Base-by-base conservation (phyloP, 2,329 filamentous ascomycete species). In the Fusarium pseudonygamai region DNA sequence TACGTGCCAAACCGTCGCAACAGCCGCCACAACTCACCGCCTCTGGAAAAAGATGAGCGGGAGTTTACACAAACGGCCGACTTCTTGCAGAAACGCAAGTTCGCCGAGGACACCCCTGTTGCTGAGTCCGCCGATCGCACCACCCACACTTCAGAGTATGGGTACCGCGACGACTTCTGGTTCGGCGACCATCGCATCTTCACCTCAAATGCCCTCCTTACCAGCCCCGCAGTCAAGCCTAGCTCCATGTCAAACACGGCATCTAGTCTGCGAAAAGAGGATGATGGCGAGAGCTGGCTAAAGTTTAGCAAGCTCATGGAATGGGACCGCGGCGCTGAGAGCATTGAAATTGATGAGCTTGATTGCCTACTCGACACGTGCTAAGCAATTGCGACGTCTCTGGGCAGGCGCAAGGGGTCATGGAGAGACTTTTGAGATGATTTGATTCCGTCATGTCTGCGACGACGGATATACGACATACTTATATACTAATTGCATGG, bases 11-110 rank as follows among this genome's bases (percentile, higher is more conserved):
- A 79, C 68, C 79, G 79, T 65, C 79, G 82, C 77, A 79, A 83
- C 75, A 78, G 81, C 67, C 91, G 93, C 67, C 93, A 92, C n/a
- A 91, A 93, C 30, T 96, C 94, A 72, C 95, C 96, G 58, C 94
- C 95, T 22, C 87, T 98, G 42, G 96, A 98, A 84, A 94, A 93
- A 78, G 96, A 98, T 77, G 96, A 98, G 86, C 93, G 93, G 79
- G 96, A 98, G 82, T 99, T 99, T 80, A 98, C 96, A 12, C 94
- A 97, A 83, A 98, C 95, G 3, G 96, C 96, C 22, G 93, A 94
- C 75, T 94, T 92, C 55, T 89, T 98, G 77, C 93, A 90, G 77
- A 91, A 89, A 80, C 85, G 88, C 69, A 92, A 91, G 78, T 84
- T 91, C 28, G 86, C 81, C 49, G 85, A 87, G 34, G 84, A 85